A percentile compares a stretch with the other conserved stretches of the same genome.
phyloP scores from a whole-genome alignment of 2,329 filamentous ascomycete species.

The Coniochaeta sp. region DNA sequence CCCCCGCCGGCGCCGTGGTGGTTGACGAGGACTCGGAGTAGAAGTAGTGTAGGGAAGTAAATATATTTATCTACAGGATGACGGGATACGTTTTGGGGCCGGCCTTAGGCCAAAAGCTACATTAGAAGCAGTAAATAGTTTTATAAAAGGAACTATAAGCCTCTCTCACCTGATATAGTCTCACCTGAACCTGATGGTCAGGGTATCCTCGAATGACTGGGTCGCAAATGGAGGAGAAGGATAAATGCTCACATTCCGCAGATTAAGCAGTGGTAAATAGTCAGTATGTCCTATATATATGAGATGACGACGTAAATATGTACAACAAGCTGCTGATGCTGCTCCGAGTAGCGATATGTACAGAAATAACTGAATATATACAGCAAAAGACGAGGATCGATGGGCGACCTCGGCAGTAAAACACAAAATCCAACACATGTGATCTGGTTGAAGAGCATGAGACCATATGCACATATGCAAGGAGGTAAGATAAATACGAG shows the following conservation, averaged over 20 bases:
- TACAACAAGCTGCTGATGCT: not conserved
- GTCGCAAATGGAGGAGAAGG: not conserved
- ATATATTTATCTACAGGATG: too few relatives aligned
- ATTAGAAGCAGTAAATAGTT: too few relatives aligned
- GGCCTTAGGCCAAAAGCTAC: too few relatives aligned
- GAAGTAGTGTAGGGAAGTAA: too few relatives aligned
- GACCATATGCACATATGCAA: not conserved
- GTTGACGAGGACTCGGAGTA: too few relatives aligned
- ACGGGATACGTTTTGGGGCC: too few relatives aligned
- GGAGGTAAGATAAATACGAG: not conserved
- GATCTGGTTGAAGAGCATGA: not conserved
- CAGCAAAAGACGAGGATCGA: not conserved
- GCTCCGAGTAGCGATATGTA: not conserved
- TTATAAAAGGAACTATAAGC: too few relatives aligned
- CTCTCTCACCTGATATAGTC: too few relatives aligned
- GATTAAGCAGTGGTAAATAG: not conserved
- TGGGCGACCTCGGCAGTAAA: not conserved
- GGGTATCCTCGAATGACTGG: too few relatives aligned
- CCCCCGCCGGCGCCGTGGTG: not conserved
- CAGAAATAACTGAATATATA: not conserved
- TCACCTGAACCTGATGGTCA: too few relatives aligned
- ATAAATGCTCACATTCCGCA: not conserved
- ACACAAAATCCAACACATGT: not conserved
- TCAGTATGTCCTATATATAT: not conserved
- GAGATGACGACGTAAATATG: not conserved